Evolutionary conservation across 169 alveolate species (phyloP), one percentile per base, ranked within the genome.

Genomic region (Blepharisma undulans): DNA sequence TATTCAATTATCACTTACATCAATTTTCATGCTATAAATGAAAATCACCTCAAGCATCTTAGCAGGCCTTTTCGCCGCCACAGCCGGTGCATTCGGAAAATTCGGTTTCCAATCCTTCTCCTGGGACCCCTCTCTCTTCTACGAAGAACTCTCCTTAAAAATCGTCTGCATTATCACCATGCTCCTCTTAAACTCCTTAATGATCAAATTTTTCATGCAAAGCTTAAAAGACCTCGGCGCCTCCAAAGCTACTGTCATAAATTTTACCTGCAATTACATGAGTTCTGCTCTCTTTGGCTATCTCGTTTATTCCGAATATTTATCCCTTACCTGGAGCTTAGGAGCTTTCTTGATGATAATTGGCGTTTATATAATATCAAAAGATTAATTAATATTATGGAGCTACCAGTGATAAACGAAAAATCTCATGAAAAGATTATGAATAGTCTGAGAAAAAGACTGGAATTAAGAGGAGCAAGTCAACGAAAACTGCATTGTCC

Each of bases 81-180:
- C 72, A 61, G 91, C 91, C 12, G 91, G 91, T 21, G 91, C 36
- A n/a, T 86, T 86, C 71, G 91, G 91, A 0, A 86, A 86, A 48
- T 86, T 25, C 27, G 91, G 84, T 1, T 86, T 86, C 19, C 60
- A 71, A 27, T 19, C 48, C 5, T 48, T 48, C 14, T 48, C 7
- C 66, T 48, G 66, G 66, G 27, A 21, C 10, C 60, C 61, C 12
- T 34, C 7, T 6, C 7, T 60, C 8, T 72, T 7, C 32, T 32
- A 30, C 25, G 66, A 48, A 48, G 66, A 48, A 48, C 14, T 48
- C 1, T 48, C 66, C 66, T 60, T 66, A 19, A 86, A 72, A 86
- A 85, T 61, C 5, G 34, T 14, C 30, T 27, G 72, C 25, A 71
- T 86, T 12, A 21, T n/a, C n/a, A 21, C 71, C 27, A 86, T 86